Evolutionary conservation across 805 yeast species (phyloP).

Genomic region (Kazachstania kunashirensis): DNA sequence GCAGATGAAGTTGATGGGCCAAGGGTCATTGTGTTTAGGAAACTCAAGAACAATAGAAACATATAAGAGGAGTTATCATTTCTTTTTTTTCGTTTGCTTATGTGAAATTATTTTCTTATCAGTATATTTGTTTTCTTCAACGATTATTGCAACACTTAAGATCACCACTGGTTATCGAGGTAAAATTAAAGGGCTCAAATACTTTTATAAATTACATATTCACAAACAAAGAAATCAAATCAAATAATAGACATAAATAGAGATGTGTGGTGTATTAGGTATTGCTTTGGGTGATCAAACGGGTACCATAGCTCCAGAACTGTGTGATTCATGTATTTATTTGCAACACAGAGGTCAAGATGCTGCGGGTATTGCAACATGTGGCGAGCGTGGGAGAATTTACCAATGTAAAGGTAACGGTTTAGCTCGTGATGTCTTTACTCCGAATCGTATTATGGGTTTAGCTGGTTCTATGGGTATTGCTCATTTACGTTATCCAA

Average conservation of each 20-base stretch:
- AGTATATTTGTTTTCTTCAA: too few species aligned
- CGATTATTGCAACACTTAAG: too few species aligned
- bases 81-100: too few species aligned
- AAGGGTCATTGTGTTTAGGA: too few species aligned
- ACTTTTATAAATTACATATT: too few species aligned
- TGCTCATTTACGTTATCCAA: conserved; percentile 90
- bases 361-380: conserved; percentile 97
- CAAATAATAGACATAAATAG: too few species aligned
- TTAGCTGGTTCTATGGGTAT: conserved; percentile 92
- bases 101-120: too few species aligned
- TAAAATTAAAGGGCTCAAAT: too few species aligned
- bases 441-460: conserved; percentile 64
- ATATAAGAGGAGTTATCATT: too few species aligned
- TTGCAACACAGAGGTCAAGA: conserved; percentile 98
- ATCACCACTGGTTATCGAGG: too few species aligned
- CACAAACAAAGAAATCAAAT: neutral
- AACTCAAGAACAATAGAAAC: too few species aligned
- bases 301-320: conserved; percentile 73
- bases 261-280: conserved; percentile 94
- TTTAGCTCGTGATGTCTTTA: conserved; percentile 96
- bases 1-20: too few species aligned
- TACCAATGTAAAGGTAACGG: conserved; percentile 99
- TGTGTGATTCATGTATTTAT: conserved; percentile 85
- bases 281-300: conserved; percentile 69
- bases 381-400: conserved; percentile 86